A percentile compares a stretch with the other conserved stretches of the same genome.
Evolutionary conservation across 2,329 filamentous ascomycete genomes (phyloP).

Genomic region (Didymella pinodella): DNA sequence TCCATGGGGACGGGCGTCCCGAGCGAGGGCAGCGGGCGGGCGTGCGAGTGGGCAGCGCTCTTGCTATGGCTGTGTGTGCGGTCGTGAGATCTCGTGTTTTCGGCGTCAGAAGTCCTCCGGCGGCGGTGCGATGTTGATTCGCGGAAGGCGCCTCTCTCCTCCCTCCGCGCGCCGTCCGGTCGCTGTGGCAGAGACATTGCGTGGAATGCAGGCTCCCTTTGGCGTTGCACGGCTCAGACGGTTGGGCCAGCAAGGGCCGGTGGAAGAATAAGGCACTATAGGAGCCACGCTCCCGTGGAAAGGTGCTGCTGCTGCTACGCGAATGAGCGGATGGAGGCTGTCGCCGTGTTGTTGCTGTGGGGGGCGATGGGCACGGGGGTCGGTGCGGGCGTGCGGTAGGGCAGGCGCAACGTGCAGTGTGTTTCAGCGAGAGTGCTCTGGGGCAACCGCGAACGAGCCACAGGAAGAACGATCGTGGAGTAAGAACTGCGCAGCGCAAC

Average conservation of each 20-base stretch:
- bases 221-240: slow-evolving; percentile 8
- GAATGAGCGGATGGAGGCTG: slow-evolving; percentile 14
- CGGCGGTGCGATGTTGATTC: slow-evolving; percentile 74
- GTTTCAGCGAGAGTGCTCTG: slow-evolving; percentile 17
- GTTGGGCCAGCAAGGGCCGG: slow-evolving; percentile 20
- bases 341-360: slow-evolving; percentile 17
- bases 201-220: slow-evolving; percentile 35
- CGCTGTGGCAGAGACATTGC: slow-evolving; percentile 63
- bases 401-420: slow-evolving; percentile 16
- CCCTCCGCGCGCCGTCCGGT: slow-evolving; percentile 63
- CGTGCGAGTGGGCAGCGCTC: slow-evolving; percentile 53
- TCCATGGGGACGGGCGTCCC: slow-evolving; percentile 54
- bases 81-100: slow-evolving; percentile 63
- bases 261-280: slow-evolving; percentile 9
- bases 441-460: slow-evolving; percentile 15
- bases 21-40: slow-evolving; percentile 56
- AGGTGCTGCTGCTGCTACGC: slow-evolving; percentile 9
- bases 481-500: slow-evolving; percentile 11
- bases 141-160: slow-evolving; percentile 63
- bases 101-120: slow-evolving; percentile 71
- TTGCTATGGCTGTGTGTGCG: slow-evolving; percentile 47
- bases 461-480: slow-evolving; percentile 16
- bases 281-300: slow-evolving; percentile 6
- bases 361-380: slow-evolving; percentile 14
- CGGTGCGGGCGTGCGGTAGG: slow-evolving; percentile 10